These are phyloP conservation scores for Diddensiella santjacobensis DNA, from an alignment of 805 yeast species.

Conservation along the genomic window DNA sequence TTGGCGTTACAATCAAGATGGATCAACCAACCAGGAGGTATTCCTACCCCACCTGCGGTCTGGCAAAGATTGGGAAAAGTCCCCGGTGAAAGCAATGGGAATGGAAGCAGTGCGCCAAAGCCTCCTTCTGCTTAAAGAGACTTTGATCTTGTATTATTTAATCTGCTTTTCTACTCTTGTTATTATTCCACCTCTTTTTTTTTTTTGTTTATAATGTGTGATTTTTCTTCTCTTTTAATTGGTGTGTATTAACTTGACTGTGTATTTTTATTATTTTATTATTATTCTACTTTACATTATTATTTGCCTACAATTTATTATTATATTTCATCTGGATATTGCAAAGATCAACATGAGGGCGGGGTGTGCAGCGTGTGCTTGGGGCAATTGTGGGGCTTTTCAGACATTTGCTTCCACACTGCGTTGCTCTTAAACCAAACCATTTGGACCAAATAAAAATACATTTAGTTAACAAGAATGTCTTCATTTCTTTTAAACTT, in stretches of 20 bases:
- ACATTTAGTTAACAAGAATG: constrained; percentile 2
- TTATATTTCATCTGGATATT: too few species aligned
- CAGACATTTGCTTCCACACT: too few species aligned
- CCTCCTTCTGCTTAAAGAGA: constrained; percentile 1
- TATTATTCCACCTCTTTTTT: too few species aligned
- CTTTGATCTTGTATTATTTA: neutral
- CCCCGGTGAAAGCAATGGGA: neutral
- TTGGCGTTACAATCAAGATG: constrained; percentile 64
- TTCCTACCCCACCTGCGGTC: constrained; percentile 43
- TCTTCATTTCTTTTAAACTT: neutral
- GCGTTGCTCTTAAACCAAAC: too few species aligned
- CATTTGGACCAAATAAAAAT: too few species aligned
- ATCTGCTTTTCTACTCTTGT: neutral
- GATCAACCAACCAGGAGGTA: constrained; percentile 46
- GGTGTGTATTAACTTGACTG: too few species aligned
- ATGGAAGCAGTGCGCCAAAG: neutral
- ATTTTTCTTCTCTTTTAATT: neutral
- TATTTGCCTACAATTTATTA: neutral
- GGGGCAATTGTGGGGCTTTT: too few species aligned
- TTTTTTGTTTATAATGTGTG: neutral
- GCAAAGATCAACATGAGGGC: too few species aligned
- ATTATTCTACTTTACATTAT: too few species aligned
- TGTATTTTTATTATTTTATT: neutral
- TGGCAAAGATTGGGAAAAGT: neutral
- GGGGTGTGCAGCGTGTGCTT: too few species aligned